Base-by-base conservation (phyloP, 352 stramenopile species). In the Phytophthora sansomeana region DNA sequence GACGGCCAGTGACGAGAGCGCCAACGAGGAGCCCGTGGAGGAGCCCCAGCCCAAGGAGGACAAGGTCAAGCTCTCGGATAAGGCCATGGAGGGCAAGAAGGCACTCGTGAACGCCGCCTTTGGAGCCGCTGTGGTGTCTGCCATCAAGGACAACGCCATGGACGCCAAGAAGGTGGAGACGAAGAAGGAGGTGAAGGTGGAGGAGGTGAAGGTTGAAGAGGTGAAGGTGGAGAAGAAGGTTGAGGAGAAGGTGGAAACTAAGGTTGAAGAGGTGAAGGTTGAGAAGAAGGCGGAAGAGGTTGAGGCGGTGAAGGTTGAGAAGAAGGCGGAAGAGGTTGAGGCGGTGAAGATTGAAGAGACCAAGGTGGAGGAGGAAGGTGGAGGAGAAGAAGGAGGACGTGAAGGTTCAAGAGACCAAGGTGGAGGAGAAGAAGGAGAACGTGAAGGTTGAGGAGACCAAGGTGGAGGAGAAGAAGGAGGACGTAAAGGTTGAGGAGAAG, bases 101-200 rank as follows among this genome's bases (percentile, higher is more conserved):
- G 67, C 63, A 11, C 52, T 79, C 1, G 70, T 74, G 28, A 70
- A 74, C 26, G 62, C 67, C 16, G 67, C 70, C 0, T 67, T 69
- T 43, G 67, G 62, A 21, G 63, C 58, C 6, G 70, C 66, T 6
- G 69, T 77, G 30, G 58, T 65, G 52, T 71, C 61, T 5, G 63
- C 63, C 14, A 63, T 74, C 36, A 72, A 78, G 63, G 74, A 77
- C 17, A 77, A 73, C 29, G 62, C 59, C 38, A 51, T 48, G 53
- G 53, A 81, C 9, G 39, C 38, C 30, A 75, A 72, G 43, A 38
- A 58, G 44, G 46, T 48, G 55, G 29, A 49, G 16, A 29, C 29
- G 48, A 35, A 47, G 13, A 21, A 54, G 54, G 32, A 63, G 41
- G 52, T 59, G 49, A 26, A 49, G 56, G 50, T 61, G 36, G 38